Base-by-base conservation (phyloP, 441 rosid species). In the Erodium texanum region DNA sequence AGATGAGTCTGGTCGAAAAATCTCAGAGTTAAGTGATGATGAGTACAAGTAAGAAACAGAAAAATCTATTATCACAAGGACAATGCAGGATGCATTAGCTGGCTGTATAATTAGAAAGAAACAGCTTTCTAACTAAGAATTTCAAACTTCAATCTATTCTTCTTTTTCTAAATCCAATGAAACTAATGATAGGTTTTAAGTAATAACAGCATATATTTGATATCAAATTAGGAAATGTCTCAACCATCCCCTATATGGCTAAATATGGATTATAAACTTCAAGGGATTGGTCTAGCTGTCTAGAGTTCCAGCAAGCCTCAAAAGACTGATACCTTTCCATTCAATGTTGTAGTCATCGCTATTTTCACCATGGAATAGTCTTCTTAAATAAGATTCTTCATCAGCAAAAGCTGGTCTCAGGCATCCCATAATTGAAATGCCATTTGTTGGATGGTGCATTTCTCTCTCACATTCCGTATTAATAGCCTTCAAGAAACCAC, bases 391-490 rank as follows among this genome's bases (percentile, higher is more conserved):
- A 16, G 82, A 76, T 72, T 83, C 96, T 80, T 93, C 98, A 68
- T 89, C 94, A 23, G 80, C 79, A 83, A 85, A 92, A 64, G 86
- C 84, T 15, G 96, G 95, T 73, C 93, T 79, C 22, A 92, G 85
- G 82, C 87, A 89, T 18, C 91, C 94, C 38, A 86, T 72, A 74
- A 93, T 84, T 45, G 96, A 86, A 24, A 90, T 88, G 68, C 93
- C 95, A 82, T 93, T 93, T 70, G 96, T 86, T 8, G 97, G 94
- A 78, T 81, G 74, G 77, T 83, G 88, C 91, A 86, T 86, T 77
- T 80, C 81, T 74, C 72, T 84, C 72, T 77, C 81, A 74, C 79
- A 80, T 72, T 85, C 89, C 77, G 70, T 58, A 38, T 74, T 75
- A 68, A 79, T 75, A 34, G 89, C 89, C 98, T 89, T 76, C 66